Percentiles rank a stretch among this genome's conserved stretches.
Conservation (phyloP, 1,284 basidiomycete genomes). For the Phylloboletellus chloephorus region DNA sequence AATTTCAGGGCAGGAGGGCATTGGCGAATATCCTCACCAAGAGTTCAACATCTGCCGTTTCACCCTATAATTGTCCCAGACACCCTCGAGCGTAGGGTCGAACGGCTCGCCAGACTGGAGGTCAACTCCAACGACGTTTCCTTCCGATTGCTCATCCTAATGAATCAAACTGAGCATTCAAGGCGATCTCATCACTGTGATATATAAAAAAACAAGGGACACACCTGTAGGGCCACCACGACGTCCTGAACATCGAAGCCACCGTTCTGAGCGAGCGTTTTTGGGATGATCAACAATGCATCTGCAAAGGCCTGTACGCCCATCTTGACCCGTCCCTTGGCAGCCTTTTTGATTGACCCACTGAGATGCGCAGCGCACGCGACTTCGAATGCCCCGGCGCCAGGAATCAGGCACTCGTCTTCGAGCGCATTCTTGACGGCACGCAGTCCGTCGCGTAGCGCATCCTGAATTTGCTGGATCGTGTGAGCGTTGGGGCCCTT, state of each 20-base stretch:
- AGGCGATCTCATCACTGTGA: conserved; percentile 8
- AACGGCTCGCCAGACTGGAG: conserved; percentile 93
- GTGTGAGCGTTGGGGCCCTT: conserved; percentile 99
- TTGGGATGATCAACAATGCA: conserved; percentile 91
- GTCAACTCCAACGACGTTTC: conserved; percentile 87
- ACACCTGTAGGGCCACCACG: conserved; percentile 83
- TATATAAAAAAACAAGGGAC: conserved; percentile 17
- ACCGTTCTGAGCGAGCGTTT: conserved; percentile 94
- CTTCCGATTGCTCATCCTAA: conserved; percentile 90
- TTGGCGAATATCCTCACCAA: too few species aligned
- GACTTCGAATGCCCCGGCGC: conserved; percentile 96
- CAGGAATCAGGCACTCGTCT: conserved; percentile 84
- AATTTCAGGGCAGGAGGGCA: too few species aligned
- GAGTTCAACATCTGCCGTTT: conserved; percentile 99
- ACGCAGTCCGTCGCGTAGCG: conserved; percentile 91
- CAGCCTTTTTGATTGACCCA: conserved; percentile 75
- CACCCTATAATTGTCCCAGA: conserved; percentile 99
- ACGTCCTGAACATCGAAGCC: conserved; percentile 98
- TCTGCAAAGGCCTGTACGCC: conserved; percentile 98
- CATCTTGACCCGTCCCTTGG: conserved; percentile 96
- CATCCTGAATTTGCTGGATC: conserved; percentile 95
- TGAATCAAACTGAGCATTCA: conserved; percentile 10
- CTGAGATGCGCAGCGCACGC: conserved; percentile 84
- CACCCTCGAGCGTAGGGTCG: conserved; percentile 91
- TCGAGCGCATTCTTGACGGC: conserved; percentile 97